Percentiles rank a stretch among this genome's conserved stretches.
Conservation (phyloP, 768 basidiomycete genomes). For the Trametes cingulata region DNA sequence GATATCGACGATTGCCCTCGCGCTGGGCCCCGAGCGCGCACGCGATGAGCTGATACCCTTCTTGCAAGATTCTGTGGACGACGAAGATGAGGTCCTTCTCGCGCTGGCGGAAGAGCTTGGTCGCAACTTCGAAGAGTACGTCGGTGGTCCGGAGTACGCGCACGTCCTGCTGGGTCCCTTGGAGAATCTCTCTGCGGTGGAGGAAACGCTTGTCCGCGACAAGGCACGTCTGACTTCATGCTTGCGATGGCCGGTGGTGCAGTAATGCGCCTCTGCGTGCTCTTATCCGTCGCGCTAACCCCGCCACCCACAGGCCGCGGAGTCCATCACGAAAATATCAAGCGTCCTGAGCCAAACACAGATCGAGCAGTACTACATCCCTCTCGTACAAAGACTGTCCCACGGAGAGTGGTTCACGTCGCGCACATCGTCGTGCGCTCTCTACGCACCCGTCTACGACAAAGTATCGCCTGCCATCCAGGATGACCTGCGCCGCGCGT, state of each 20-base stretch:
- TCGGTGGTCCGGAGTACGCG: conserved; percentile 86
- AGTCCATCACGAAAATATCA: conserved; percentile 91
- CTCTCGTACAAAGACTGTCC: conserved; percentile 84
- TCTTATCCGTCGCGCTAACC: neutral
- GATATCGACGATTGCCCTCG: conserved; percentile 96
- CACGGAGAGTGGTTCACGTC: conserved; percentile 99
- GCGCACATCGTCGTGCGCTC: conserved; percentile 90
- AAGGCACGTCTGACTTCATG: conserved; percentile 59
- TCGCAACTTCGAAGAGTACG: conserved; percentile 88
- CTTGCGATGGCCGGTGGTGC: neutral
- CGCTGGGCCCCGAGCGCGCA: conserved; percentile 92
- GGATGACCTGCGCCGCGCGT: conserved; percentile 88
- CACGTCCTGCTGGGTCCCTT: conserved; percentile 88
- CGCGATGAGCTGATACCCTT: conserved; percentile 95
- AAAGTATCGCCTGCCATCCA: conserved; percentile 72
- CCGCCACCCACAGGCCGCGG: conserved; percentile 70
- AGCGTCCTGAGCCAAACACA: conserved; percentile 72
- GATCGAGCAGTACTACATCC: conserved; percentile 89
- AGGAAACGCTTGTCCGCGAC: conserved; percentile 96
- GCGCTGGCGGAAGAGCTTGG: conserved; percentile 96
- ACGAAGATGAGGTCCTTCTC: conserved; percentile 97
- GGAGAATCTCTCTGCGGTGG: conserved; percentile 94
- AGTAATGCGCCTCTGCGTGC: neutral
- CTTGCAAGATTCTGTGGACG: conserved; percentile 98
- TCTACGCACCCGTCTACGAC: conserved; percentile 88